Evolutionary conservation across 176 grass and related monocot genomes (phyloP), one percentile per base, ranked within the genome.

Genomic region (Canna indica): DNA sequence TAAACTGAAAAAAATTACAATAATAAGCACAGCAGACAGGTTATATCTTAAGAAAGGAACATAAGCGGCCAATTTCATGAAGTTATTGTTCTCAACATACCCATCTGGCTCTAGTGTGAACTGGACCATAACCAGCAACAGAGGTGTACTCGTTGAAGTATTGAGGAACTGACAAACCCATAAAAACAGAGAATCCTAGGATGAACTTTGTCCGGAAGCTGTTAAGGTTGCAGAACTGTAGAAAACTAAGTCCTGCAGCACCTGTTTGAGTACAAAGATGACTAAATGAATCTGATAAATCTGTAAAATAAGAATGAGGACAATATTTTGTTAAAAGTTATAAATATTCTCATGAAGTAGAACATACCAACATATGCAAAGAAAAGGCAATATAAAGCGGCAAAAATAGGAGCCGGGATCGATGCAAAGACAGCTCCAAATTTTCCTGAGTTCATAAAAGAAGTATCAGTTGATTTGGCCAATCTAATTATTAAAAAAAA

Each of bases 121-220:
- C 87, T 47, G 95, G 95, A 45, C 95, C 95, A 61, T 82, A 99
- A 59, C 90, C 90, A 74, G 95, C 95, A 10, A 94, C 87, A 32
- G 95, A 94, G 18, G 95, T 99, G 79, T 94, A 99, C 73, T 99
- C 95, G 0, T 99, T 99, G 73, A 99, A 99, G 73, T 99, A 99
- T 63, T 99, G 95, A 34, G 95, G 95, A 83, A 94, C 83, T 67
- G 95, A 99, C 44, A 99, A 59, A 75, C 95, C 95, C 90, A 99
- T 82, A 58, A 99, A 99, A 72, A 99, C 26, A 64, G 95, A 86
- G 69, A 99, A 99, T 45, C 95, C 95, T 28, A 99, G 62, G 75
- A 99, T 99, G 87, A 99, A 99, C 75, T 87, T 90, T 16, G 95
- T 99, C 52, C 95, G 83, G 77, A 94, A 99, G 73, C 87, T 99